phyloP scores from a whole-genome alignment of 176 grass and related monocot species.

The Phoenix dactylifera region DNA sequence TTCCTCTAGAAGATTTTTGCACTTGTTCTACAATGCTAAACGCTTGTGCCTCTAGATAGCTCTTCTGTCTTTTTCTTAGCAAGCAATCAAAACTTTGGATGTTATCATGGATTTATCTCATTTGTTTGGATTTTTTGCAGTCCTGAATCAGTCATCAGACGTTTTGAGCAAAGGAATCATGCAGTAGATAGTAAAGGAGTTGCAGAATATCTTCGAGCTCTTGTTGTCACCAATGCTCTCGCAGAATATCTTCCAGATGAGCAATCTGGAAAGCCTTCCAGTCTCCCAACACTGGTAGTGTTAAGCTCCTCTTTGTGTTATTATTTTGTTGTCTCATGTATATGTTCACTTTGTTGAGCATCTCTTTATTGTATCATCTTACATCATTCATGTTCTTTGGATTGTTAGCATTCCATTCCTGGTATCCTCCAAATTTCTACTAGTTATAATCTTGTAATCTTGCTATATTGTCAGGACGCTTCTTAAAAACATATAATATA shows the following conservation, averaged over 20 bases:
- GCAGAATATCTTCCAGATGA: slow-evolving; percentile 88
- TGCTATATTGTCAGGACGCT: no score
- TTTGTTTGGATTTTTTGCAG: slow-evolving; percentile 24
- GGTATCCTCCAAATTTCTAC: no score
- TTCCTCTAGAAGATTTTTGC: no score
- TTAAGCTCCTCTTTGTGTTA: slow-evolving; percentile 11
- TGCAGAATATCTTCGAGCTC: slow-evolving; percentile 88
- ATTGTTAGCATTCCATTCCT: no score
- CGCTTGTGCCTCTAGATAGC: not conserved
- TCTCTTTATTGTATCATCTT: no score
- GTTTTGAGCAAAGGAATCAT: slow-evolving; percentile 92
- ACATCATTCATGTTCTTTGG: no score
- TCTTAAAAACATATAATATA: no score
- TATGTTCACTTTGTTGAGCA: no score
- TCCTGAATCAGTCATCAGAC: slow-evolving; percentile 76
- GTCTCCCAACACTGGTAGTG: slow-evolving; percentile 71
- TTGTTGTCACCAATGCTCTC: slow-evolving; percentile 77
- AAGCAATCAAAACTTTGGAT: not conserved
- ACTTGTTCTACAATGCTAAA: no score
- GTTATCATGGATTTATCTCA: not conserved
- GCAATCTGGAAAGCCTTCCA: slow-evolving; percentile 66
- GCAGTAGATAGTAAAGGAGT: slow-evolving; percentile 79
- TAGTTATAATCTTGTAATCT: no score
- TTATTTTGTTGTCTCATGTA: no score
- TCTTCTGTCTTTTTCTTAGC: not conserved